A percentile compares a stretch with the other conserved stretches of the same genome.
Conservation (phyloP, 192 early-diverging fungal genomes). For the Paraglomus brasilianum region DNA sequence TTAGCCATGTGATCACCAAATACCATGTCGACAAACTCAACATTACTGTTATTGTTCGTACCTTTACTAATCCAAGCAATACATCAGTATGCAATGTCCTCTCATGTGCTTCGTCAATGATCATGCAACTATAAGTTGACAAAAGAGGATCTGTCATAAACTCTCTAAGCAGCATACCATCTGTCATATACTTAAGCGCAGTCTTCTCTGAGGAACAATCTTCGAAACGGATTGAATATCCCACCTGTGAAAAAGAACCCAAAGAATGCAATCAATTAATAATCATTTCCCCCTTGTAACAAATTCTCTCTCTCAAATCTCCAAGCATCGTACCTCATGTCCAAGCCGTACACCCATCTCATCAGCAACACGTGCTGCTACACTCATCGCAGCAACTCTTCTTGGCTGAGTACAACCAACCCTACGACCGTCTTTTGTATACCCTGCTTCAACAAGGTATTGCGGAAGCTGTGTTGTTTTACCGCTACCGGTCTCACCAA, state of each 20-base stretch:
- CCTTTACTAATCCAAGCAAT: constrained; percentile 92
- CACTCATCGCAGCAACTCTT: constrained; percentile 97
- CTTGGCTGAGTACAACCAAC: constrained; percentile 98
- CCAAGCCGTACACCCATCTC: constrained; percentile 95
- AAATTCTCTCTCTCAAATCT: background rate
- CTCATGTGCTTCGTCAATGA: constrained; percentile 99
- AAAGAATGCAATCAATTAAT: background rate
- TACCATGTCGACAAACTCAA: background rate
- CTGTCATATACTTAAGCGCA: constrained; percentile 97
- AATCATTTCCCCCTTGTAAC: background rate
- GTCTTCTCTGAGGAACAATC: constrained; percentile 97
- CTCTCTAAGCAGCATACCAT: constrained; percentile 96
- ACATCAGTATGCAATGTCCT: constrained; percentile 96
- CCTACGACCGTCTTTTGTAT: constrained; percentile 79
- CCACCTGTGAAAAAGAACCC: constrained; percentile 37
- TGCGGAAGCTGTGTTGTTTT: constrained; percentile 99
- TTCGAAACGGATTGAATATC: constrained; percentile 97
- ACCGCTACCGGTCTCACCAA: constrained; percentile 96
- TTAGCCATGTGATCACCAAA: no score
- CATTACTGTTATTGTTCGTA: constrained; percentile 2
- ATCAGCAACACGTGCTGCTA: constrained; percentile 95
- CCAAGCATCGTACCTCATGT: constrained; percentile 60
- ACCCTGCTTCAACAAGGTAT: constrained; percentile 94
- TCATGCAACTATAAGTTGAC: constrained; percentile 84
- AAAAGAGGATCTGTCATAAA: constrained; percentile 97